A percentile compares a stretch with the other conserved stretches of the same genome.
Conservation (phyloP, 176 grass and related monocot genomes). For the bread wheat (Triticum aestivum) region DNA sequence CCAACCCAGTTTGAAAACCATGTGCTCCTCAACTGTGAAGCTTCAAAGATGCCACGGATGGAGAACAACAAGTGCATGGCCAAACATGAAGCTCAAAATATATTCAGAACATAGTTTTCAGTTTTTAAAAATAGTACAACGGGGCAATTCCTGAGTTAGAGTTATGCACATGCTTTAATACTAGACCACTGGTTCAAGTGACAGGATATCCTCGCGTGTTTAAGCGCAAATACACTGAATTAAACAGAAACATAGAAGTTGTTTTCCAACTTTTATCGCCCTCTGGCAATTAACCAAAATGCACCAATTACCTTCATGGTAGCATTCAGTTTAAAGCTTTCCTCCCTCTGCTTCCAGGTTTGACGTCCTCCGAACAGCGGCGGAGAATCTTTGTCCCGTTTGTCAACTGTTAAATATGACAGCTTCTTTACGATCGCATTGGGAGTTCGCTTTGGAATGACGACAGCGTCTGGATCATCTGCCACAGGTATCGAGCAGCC, state of each 20-base stretch:
- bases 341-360: constrained; percentile 76
- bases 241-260: background rate
- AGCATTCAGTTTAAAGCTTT: constrained; percentile 76
- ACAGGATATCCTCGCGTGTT: background rate
- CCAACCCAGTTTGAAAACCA: background rate
- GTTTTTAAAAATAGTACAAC: background rate
- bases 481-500: constrained; percentile 75
- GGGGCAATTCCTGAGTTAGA: background rate
- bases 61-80: background rate
- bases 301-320: constrained; percentile 67
- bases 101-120: background rate
- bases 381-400: constrained; percentile 47
- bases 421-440: constrained; percentile 60
- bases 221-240: background rate
- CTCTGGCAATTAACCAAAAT: background rate
- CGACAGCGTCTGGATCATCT: constrained; percentile 62
- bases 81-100: background rate
- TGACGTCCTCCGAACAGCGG: constrained; percentile 85
- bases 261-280: background rate
- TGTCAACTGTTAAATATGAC: constrained; percentile 60
- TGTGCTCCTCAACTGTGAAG: background rate
- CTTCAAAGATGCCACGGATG: background rate
- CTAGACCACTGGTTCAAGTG: background rate
- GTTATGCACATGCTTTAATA: background rate
- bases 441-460: constrained; percentile 71